Base-by-base conservation (phyloP, 192 early-diverging fungal species). In the Backusella morwellensis region DNA sequence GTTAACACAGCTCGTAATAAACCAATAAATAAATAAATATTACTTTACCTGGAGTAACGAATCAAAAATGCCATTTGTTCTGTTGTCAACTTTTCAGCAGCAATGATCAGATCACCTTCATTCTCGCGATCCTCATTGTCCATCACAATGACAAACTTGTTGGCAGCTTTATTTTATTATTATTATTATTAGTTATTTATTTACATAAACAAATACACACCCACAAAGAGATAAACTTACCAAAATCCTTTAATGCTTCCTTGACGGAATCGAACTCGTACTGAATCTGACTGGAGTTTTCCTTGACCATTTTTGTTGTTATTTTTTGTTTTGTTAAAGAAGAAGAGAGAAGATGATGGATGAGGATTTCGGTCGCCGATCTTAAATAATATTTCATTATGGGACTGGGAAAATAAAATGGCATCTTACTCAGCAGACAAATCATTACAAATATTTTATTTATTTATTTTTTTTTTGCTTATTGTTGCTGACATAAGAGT, bases 101-200 rank as follows among this genome's bases (percentile, higher is more conserved):
- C 95, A 79, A 98, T 96, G 75, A 99, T 95, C 66, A 99, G 85
- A 82, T 99, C 98, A 41, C 98, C 98, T 82, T 99, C 98, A 86
- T 99, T 99, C 85, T 99, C 98, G 15, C 97, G 93, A 78, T 98
- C 97, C 78, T 99, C 97, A 82, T 98, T 95, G 86, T 99, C 98
- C 76, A 98, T 95, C 4, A 94, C 98, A 29, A 99, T 85, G 7
- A 99, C 87, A 78, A 95, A 94, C 76, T 97, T 90, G 75, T 94
- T 97, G 70, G 82, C 87, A 63, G 91, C 95, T 88, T 23, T 21
- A 21, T 54, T 23, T 52, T 6, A 52, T 56, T 56, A 23, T 44
- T 14, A 59, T 23, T 59, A 56, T 23, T 56, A 23, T 59, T 59
- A 59, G 26, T 23, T 59, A 26, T 12, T 59, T 59, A 56, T 40